These are phyloP conservation scores for Daldinia vernicosa DNA, from an alignment of 495 filamentous ascomycete species.

Conservation along the genomic window DNA sequence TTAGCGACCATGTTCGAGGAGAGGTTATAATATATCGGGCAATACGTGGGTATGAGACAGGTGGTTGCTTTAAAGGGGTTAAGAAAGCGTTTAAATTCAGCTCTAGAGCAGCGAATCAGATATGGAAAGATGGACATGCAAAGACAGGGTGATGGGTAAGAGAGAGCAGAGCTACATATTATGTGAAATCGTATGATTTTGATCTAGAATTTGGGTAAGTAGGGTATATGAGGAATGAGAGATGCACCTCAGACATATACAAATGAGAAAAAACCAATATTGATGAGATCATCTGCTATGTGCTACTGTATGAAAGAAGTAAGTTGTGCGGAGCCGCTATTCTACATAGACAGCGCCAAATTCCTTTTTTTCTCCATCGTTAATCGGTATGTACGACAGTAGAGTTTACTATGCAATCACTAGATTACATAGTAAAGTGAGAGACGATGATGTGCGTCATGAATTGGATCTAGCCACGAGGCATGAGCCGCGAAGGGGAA, in stretches of 20 bases:
- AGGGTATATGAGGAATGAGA: neutral
- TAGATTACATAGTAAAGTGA: constrained; percentile 2
- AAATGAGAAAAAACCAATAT: constrained; percentile 10
- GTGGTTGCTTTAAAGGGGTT: constrained; percentile 8
- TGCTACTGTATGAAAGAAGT: constrained; percentile 15
- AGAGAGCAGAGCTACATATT: neutral
- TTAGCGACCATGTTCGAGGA: constrained; percentile 26
- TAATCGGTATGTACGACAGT: neutral
- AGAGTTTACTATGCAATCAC: neutral
- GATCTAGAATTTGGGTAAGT: constrained; percentile 1
- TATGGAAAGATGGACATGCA: constrained; percentile 31
- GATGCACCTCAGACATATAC: neutral
- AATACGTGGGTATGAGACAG: constrained; percentile 20
- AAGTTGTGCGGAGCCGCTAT: constrained; percentile 3
- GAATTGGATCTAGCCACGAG: constrained; percentile 13
- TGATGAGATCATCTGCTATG: constrained; percentile 31
- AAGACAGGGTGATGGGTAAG: constrained; percentile 2
- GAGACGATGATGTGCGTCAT: constrained; percentile 25
- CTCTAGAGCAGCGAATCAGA: constrained; percentile 29
- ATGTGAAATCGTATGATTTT: constrained; percentile 2
- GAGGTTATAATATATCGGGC: neutral
- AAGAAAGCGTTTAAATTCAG: constrained; percentile 13
- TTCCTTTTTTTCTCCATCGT: neutral
- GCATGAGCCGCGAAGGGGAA: constrained; percentile 5
- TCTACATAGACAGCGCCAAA: neutral